Percentiles rank a stretch among this genome's conserved stretches.
phyloP scores from a whole-genome alignment of 305 asterid genomes.

The Coffea humblotiana region DNA sequence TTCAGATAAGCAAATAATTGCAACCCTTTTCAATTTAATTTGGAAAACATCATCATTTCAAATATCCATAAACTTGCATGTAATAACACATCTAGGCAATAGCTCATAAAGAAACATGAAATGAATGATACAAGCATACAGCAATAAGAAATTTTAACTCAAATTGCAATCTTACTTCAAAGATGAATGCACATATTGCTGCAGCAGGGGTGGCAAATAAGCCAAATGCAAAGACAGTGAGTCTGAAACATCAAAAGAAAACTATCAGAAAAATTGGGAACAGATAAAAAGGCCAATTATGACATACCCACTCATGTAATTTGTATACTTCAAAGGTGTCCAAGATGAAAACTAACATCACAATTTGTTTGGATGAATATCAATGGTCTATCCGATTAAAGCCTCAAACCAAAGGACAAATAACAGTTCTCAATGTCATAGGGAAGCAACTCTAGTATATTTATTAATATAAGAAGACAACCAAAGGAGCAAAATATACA shows the following conservation, averaged over 20 bases:
- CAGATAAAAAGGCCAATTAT: background rate
- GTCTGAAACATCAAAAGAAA: slow-evolving; percentile 28
- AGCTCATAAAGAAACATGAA: background rate
- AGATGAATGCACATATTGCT: slow-evolving; percentile 29
- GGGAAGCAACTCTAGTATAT: background rate
- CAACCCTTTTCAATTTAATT: background rate
- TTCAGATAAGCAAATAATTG: background rate
- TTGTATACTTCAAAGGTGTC: background rate
- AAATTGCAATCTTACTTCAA: slow-evolving; percentile 28
- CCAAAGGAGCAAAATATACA: background rate
- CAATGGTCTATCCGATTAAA: background rate
- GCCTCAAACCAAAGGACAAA: background rate
- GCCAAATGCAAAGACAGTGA: slow-evolving; percentile 37
- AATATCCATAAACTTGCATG: background rate
- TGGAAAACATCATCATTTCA: background rate
- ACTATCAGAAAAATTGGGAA: slow-evolving; percentile 1
- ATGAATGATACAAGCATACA: background rate
- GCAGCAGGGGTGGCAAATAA: slow-evolving; percentile 40
- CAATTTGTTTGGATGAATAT: background rate
- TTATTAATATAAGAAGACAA: background rate
- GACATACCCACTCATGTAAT: background rate
- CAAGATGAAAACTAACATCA: background rate
- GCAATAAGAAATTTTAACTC: background rate
- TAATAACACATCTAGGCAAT: background rate
- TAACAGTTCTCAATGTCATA: background rate